Conservation (phyloP, 192 early-diverging fungal species). For the Blastocladiella britannica region DNA sequence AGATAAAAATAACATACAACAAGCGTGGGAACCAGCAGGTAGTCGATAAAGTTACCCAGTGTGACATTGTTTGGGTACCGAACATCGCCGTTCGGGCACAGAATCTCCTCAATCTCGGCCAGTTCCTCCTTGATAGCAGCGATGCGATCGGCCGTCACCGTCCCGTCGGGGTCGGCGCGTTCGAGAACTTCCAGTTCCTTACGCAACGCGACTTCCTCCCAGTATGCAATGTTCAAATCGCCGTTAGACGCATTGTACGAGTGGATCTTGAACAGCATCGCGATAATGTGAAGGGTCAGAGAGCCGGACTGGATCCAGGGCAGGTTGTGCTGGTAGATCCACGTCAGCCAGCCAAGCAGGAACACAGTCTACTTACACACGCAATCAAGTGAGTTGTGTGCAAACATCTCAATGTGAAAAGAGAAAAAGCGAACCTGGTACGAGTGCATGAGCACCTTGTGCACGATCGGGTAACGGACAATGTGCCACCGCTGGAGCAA, state of each 20-base stretch:
- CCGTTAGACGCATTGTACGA: conserved; percentile 75
- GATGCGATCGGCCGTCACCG: neutral
- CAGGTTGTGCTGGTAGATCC: conserved; percentile 47
- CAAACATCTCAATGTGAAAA: conserved; percentile 36
- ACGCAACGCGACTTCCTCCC: conserved; percentile 1
- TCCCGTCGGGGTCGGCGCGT: conserved; percentile 3
- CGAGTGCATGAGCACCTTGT: conserved; percentile 26
- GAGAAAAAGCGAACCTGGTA: conserved; percentile 19
- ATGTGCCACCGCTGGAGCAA: neutral
- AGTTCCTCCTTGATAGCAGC: conserved; percentile 24
- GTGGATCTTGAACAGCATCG: conserved; percentile 91
- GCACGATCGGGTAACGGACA: conserved; percentile 28
- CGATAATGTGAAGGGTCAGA: conserved; percentile 65
- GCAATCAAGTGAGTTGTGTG: conserved; percentile 1
- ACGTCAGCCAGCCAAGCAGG: conserved; percentile 31
- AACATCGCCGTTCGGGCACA: conserved; percentile 17
- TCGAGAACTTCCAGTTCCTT: conserved; percentile 4
- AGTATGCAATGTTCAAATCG: conserved; percentile 16
- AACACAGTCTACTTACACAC: conserved; percentile 42
- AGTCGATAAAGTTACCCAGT: conserved; percentile 62
- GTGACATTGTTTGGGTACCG: conserved; percentile 65
- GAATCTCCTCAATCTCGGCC: conserved; percentile 13
- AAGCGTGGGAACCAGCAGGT: conserved; percentile 66
- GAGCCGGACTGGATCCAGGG: conserved; percentile 77
- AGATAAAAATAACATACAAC: too few species aligned